Conservation (phyloP, 139 green algal genomes). For the Eudorina sp. region DNA sequence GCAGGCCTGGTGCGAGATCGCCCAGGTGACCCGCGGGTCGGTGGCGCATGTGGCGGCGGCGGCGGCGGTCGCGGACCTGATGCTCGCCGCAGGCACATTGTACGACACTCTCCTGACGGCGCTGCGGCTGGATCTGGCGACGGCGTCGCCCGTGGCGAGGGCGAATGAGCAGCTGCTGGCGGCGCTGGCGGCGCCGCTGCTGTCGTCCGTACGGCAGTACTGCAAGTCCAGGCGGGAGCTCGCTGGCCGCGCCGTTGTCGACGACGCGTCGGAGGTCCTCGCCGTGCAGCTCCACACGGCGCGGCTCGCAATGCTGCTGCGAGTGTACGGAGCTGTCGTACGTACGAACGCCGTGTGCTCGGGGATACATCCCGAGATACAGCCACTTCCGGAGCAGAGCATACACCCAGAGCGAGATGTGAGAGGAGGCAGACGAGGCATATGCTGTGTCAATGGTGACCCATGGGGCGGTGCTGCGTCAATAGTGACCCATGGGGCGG, state of each 20-base stretch:
- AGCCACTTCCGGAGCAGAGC: neutral
- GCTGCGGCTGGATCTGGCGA: constrained; percentile 16
- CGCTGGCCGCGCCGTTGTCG: neutral
- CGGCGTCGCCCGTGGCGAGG: neutral
- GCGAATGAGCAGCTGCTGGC: constrained; percentile 2
- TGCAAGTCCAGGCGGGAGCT: neutral
- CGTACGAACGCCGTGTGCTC: neutral
- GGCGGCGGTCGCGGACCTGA: neutral
- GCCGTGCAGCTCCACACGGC: neutral
- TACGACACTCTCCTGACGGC: constrained; percentile 5
- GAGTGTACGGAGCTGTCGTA: constrained; percentile 14
- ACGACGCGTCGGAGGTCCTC: no score
- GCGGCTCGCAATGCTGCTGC: constrained; percentile 20
- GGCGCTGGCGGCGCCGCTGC: neutral
- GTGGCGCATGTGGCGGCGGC: neutral
- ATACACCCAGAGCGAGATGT: no score
- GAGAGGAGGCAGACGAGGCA: no score
- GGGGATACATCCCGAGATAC: constrained; percentile 16
- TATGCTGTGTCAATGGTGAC: no score
- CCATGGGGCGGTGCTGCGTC: no score
- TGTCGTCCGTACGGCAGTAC: neutral
- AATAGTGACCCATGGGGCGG: no score
- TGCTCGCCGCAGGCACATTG: constrained; percentile 30
- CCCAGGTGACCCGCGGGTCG: neutral
- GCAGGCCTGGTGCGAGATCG: neutral